Percentiles rank a stretch among this genome's conserved stretches.
These are phyloP conservation scores for Ascobolus immersus DNA, from an alignment of 495 filamentous ascomycete genomes.

Conservation along the genomic window DNA sequence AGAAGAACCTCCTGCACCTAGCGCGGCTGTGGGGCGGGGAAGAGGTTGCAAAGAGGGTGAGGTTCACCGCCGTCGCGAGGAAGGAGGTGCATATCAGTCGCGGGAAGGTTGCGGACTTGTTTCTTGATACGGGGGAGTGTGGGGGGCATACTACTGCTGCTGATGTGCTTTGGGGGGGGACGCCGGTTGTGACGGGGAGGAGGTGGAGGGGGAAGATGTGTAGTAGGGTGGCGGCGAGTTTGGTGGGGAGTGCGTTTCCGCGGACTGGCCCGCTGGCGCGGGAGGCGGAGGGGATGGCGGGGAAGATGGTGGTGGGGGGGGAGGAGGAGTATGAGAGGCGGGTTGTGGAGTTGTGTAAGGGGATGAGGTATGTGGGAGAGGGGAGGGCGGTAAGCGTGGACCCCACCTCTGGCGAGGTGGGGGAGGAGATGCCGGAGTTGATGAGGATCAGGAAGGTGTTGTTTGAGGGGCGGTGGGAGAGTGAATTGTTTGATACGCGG, in stretches of 20 bases:
- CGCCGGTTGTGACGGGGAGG: slow-evolving; percentile 80
- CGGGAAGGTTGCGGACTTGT: slow-evolving; percentile 75
- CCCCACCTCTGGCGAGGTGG: background rate
- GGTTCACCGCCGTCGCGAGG: slow-evolving; percentile 90
- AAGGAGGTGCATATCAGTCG: slow-evolving; percentile 87
- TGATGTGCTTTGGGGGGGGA: slow-evolving; percentile 87
- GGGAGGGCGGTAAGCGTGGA: slow-evolving; percentile 8
- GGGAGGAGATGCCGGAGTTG: slow-evolving; percentile 4
- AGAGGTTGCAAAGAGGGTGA: slow-evolving; percentile 68
- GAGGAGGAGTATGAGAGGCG: slow-evolving; percentile 60
- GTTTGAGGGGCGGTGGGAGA: slow-evolving; percentile 53
- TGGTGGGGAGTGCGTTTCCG: slow-evolving; percentile 69
- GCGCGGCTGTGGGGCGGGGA: slow-evolving; percentile 63
- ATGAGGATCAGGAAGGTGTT: slow-evolving; percentile 33
- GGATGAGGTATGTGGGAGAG: slow-evolving; percentile 31
- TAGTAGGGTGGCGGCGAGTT: slow-evolving; percentile 86
- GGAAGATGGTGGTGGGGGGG: slow-evolving; percentile 52
- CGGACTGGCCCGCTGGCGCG: slow-evolving; percentile 25
- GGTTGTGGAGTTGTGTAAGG: slow-evolving; percentile 45
- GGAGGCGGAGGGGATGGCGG: slow-evolving; percentile 39
- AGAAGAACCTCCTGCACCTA: slow-evolving; percentile 55
- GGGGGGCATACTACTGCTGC: slow-evolving; percentile 96
- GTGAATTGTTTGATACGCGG: slow-evolving; percentile 69
- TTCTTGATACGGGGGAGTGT: slow-evolving; percentile 93
- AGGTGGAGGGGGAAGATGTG: slow-evolving; percentile 97